Conservation (phyloP, 805 yeast species). For the Ogataea naganishii region DNA sequence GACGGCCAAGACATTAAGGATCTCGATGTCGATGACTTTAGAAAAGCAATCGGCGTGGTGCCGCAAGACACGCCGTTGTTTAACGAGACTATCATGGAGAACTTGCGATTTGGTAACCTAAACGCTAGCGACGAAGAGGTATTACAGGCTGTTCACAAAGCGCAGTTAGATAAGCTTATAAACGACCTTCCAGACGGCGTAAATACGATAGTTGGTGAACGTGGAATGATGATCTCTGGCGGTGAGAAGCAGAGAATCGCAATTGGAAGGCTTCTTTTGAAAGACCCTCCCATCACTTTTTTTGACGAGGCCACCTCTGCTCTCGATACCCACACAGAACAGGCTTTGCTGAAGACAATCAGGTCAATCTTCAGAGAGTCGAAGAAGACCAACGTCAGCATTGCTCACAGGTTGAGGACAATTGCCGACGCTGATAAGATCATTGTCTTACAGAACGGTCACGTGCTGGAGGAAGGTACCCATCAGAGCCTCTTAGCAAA, state of each 20-base stretch:
- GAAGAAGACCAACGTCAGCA: slow-evolving; percentile 69
- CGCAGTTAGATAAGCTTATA: slow-evolving; percentile 58
- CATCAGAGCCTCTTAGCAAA: slow-evolving; percentile 54
- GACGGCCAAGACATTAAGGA: slow-evolving; percentile 84
- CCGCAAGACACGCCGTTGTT: slow-evolving; percentile 97
- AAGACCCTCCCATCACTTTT: slow-evolving; percentile 81
- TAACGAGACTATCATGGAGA: slow-evolving; percentile 83
- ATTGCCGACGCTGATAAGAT: slow-evolving; percentile 93
- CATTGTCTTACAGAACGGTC: slow-evolving; percentile 73
- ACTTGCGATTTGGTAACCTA: slow-evolving; percentile 78
- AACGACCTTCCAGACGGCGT: slow-evolving; percentile 74
- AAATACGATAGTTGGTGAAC: slow-evolving; percentile 86
- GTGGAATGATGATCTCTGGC: slow-evolving; percentile 99
- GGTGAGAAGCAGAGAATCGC: slow-evolving; percentile 97
- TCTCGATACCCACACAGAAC: slow-evolving; percentile 93
- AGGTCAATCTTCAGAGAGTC: slow-evolving; percentile 50
- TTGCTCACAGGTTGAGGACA: slow-evolving; percentile 91
- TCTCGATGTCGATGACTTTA: slow-evolving; percentile 65
- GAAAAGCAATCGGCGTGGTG: slow-evolving; percentile 78
- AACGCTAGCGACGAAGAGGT: slow-evolving; percentile 70
- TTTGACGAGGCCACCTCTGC: slow-evolving; percentile 98
- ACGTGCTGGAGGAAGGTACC: slow-evolving; percentile 81
- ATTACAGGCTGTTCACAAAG: slow-evolving; percentile 49
- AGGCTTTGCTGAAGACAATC: slow-evolving; percentile 68
- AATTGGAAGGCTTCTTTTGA: slow-evolving; percentile 81